phyloP scores from a whole-genome alignment of 148 eudicot species.

The Amaranthus palmeri region DNA sequence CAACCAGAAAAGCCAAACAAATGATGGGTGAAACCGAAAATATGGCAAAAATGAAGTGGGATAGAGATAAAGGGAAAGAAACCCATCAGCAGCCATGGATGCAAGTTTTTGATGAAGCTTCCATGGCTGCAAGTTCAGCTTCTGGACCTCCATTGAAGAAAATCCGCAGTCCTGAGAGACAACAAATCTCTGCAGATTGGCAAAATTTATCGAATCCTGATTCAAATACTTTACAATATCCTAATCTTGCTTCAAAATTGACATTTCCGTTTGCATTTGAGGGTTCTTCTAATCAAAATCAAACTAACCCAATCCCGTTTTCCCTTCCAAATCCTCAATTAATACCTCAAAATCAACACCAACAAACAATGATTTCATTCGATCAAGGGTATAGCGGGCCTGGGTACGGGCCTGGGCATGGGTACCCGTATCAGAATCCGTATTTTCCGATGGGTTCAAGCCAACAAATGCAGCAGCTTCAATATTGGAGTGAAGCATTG shows the following conservation, averaged over 20 bases:
- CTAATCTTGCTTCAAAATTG: conserved; percentile 32
- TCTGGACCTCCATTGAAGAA: conserved; percentile 53
- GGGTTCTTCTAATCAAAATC: conserved; percentile 28
- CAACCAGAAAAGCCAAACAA: conserved; percentile 18
- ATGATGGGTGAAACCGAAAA: conserved; percentile 8
- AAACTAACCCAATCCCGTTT: conserved; percentile 15
- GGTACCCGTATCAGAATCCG: conserved; percentile 9
- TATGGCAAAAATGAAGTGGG: conserved; percentile 12
- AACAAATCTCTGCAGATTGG: conserved; percentile 17
- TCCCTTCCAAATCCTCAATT: conserved; percentile 21
- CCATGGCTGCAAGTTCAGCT: conserved; percentile 25
- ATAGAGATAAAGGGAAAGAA: conserved; percentile 11
- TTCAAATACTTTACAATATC: conserved; percentile 9
- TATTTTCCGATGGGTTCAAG: conserved; percentile 22
- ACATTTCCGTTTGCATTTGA: conserved; percentile 67
- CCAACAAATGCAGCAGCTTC: conserved; percentile 51
- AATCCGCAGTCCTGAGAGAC: conserved; percentile 58
- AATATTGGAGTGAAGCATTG: conserved; percentile 62
- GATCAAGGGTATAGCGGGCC: conserved; percentile 18
- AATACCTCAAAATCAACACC: background rate
- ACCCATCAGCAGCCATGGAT: conserved; percentile 36
- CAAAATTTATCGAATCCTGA: too few relatives aligned
- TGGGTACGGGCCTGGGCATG: background rate
- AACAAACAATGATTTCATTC: conserved; percentile 59
- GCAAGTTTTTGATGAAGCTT: conserved; percentile 53